These are phyloP conservation scores for Chytridium lagenaria DNA, from an alignment of 371 early-diverging fungal genomes.

Conservation along the genomic window DNA sequence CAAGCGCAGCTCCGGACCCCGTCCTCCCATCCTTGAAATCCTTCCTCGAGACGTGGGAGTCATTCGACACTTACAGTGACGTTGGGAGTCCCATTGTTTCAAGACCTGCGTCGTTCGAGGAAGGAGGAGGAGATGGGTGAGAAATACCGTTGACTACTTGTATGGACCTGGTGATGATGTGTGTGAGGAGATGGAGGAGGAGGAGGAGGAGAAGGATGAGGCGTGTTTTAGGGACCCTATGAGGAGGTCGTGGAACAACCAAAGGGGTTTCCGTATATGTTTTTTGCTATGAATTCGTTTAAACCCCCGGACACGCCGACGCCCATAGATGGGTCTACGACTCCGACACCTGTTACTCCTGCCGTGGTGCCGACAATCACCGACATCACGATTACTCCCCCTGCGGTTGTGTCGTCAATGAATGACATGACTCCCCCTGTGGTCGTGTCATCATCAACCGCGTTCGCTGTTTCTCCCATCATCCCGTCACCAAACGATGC, in stretches of 20 bases:
- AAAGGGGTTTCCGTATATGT: not conserved
- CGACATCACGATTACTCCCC: no score
- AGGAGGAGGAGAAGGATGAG: not conserved
- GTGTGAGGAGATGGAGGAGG: slow-evolving; percentile 2
- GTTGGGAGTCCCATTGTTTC: not conserved
- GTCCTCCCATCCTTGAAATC: slow-evolving; percentile 8
- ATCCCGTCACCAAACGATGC: no score
- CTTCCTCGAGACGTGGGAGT: not conserved
- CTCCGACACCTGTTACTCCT: no score
- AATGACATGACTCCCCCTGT: no score
- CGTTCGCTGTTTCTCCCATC: no score
- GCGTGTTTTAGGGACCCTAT: not conserved
- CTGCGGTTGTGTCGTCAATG: no score
- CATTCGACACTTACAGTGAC: slow-evolving; percentile 4
- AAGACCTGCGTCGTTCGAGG: not conserved
- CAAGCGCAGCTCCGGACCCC: no score
- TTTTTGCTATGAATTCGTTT: not conserved
- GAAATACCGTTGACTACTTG: not conserved
- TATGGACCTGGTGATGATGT: not conserved
- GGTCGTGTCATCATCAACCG: no score
- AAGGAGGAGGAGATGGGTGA: slow-evolving; percentile 19
- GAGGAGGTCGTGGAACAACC: not conserved
- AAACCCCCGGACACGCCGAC: no score
- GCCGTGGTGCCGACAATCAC: no score
- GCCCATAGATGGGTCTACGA: no score